Conservation (phyloP, 768 basidiomycete species). For the Podaxis sp. region DNA sequence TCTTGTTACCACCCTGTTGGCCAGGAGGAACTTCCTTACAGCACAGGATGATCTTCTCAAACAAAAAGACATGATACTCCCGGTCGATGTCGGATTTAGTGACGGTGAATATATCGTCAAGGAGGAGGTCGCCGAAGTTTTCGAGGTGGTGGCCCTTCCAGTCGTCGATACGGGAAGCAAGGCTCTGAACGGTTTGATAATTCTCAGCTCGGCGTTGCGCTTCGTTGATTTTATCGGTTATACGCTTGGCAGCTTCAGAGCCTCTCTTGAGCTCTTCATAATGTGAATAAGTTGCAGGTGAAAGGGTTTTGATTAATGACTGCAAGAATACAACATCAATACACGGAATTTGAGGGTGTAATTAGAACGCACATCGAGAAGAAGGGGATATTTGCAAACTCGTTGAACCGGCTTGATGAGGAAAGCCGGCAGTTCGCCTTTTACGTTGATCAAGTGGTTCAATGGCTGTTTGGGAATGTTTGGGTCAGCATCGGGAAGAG, state of each 20-base stretch:
- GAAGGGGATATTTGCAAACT: conserved; percentile 96
- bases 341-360: conserved; percentile 18
- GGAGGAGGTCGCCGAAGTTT: conserved; percentile 90
- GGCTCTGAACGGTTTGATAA: conserved; percentile 82
- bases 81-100: conserved; percentile 96
- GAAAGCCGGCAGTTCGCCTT: conserved; percentile 92
- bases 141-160: conserved; percentile 98
- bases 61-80: conserved; percentile 98
- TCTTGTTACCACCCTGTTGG: conserved; percentile 48
- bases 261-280: conserved; percentile 84
- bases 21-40: conserved; percentile 87
- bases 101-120: conserved; percentile 95
- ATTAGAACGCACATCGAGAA: conserved; percentile 72
- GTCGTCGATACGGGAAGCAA: conserved; percentile 87
- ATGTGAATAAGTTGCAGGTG: conserved; percentile 60
- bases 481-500: conserved; percentile 35
- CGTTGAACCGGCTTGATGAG: conserved; percentile 98
- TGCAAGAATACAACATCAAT: conserved; percentile 27
- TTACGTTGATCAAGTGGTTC: conserved; percentile 84
- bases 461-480: conserved; percentile 58
- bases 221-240: conserved; percentile 96
- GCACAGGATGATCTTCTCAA: conserved; percentile 98
- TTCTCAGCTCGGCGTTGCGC: conserved; percentile 92
- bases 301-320: conserved; percentile 77
- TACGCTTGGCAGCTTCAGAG: conserved; percentile 83